A percentile compares a stretch with the other conserved stretches of the same genome.
phyloP scores from a whole-genome alignment of 805 yeast species.

The Starmerella stellata region DNA sequence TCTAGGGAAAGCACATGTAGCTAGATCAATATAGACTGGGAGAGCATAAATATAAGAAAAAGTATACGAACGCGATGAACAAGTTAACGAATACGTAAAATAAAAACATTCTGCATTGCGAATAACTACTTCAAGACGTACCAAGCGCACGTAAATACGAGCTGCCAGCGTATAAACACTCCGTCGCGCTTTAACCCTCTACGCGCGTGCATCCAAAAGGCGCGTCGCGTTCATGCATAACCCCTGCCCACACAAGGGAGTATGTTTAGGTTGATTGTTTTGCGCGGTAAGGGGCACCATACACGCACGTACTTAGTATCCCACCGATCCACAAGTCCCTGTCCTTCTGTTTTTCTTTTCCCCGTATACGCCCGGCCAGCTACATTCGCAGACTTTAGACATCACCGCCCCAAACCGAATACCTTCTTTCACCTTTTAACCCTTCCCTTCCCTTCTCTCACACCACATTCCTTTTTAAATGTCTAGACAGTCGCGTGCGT shows the following conservation, averaged over 20 bases:
- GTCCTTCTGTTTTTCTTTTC: not conserved
- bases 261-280: not conserved
- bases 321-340: not conserved
- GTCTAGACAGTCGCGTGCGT: constrained; percentile 8
- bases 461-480: constrained; percentile 1
- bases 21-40: too few species aligned
- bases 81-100: too few species aligned
- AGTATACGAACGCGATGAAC: too few species aligned
- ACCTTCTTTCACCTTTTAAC: not conserved
- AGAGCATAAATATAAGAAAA: too few species aligned
- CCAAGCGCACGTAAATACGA: too few species aligned
- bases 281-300: constrained; percentile 1
- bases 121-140: too few species aligned
- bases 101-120: too few species aligned
- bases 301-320: not conserved
- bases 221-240: constrained; percentile 6
- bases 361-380: too few species aligned
- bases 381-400: not conserved
- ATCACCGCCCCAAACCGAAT: constrained; percentile 1
- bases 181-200: too few species aligned
- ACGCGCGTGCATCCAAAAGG: not conserved
- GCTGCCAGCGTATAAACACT: too few species aligned
- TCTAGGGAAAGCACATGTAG: too few species aligned
- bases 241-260: not conserved
- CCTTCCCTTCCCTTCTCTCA: not conserved